Conservation (phyloP, 2,329 filamentous ascomycete genomes). For the Tolypocladium tundrense region DNA sequence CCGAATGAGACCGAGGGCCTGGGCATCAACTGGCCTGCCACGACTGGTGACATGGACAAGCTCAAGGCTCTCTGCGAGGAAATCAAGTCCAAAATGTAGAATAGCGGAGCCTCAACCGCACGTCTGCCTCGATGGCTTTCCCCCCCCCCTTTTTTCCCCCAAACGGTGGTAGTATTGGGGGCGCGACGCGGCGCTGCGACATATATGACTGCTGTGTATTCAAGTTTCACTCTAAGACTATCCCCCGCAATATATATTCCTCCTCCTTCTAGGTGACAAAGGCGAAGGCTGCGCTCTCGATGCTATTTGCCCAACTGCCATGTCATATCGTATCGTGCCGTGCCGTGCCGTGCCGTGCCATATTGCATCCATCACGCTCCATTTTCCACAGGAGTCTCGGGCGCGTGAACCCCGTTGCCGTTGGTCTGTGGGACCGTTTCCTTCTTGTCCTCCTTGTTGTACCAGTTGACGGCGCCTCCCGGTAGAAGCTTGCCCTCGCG, state of each 20-base stretch:
- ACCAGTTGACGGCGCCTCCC: conserved; percentile 63
- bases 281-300: not conserved
- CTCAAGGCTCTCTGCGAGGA: conserved; percentile 73
- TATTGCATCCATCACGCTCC: conserved; percentile 10
- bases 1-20: conserved; percentile 76
- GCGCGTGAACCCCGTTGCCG: conserved; percentile 6
- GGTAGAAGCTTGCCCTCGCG: conserved; percentile 60
- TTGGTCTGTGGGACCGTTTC: conserved; percentile 7
- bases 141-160: not conserved
- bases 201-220: not conserved
- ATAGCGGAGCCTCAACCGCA: not conserved
- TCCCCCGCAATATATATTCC: not conserved
- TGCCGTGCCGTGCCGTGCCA: not conserved
- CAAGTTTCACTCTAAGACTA: not conserved
- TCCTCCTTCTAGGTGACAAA: not conserved
- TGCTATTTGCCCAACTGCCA: not conserved
- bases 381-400: conserved; percentile 32
- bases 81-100: conserved; percentile 79
- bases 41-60: conserved; percentile 68
- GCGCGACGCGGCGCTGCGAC: not conserved
- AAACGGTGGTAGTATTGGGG: not conserved
- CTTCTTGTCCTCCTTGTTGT: conserved; percentile 27
- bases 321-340: not conserved
- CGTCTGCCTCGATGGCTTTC: not conserved
- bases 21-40: conserved; percentile 67